These are phyloP conservation scores for Dioszegia crocea DNA, from an alignment of 768 basidiomycete species.

Conservation along the genomic window DNA sequence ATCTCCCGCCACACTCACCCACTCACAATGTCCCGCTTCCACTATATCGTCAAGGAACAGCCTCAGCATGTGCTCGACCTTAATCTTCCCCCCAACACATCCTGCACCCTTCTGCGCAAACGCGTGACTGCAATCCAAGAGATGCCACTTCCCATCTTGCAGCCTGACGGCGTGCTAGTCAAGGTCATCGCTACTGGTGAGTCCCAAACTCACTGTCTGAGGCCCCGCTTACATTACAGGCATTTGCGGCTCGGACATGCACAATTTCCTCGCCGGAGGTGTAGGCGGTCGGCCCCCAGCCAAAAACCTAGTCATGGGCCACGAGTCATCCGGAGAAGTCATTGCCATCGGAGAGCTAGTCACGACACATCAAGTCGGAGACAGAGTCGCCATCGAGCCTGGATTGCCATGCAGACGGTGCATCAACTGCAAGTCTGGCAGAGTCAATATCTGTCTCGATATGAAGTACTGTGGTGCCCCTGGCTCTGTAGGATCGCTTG, in stretches of 20 bases:
- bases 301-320: slow-evolving; percentile 39
- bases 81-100: too few relatives aligned
- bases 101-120: too few relatives aligned
- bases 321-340: slow-evolving; percentile 41
- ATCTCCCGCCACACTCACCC: too few relatives aligned
- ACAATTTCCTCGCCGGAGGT: slow-evolving; percentile 35
- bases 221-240: too few relatives aligned
- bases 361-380: slow-evolving; percentile 39
- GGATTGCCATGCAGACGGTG: slow-evolving; percentile 43
- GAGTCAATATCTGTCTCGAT: slow-evolving; percentile 37
- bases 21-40: too few relatives aligned
- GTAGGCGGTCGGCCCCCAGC: slow-evolving; percentile 42
- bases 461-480: slow-evolving; percentile 42
- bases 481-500: slow-evolving; percentile 38
- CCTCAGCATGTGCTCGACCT: too few relatives aligned
- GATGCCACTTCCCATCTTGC: too few relatives aligned
- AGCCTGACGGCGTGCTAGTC: too few relatives aligned
- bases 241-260: slow-evolving; percentile 42
- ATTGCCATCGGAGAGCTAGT: slow-evolving; percentile 41
- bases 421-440: slow-evolving; percentile 39
- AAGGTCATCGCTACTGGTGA: too few relatives aligned
- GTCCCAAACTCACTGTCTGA: too few relatives aligned
- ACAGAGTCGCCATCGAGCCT: slow-evolving; percentile 43
- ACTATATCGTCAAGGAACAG: too few relatives aligned
- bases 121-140: too few relatives aligned